Base-by-base conservation (phyloP, 2,329 filamentous ascomycete genomes). In the Penicillium sp. region DNA sequence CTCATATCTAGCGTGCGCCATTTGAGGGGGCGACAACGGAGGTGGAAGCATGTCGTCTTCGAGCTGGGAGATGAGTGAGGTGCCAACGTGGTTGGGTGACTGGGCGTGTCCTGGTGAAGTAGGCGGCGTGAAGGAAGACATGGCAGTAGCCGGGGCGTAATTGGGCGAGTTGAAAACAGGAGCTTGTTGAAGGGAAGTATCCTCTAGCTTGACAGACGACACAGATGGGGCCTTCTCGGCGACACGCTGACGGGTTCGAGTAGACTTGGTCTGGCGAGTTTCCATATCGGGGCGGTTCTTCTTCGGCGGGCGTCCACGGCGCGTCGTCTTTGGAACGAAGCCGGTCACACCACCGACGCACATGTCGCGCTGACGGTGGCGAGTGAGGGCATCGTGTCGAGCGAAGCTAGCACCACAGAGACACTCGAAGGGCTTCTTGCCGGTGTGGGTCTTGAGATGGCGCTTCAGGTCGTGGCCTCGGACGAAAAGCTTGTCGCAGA, bases 381-480 rank as follows among this genome's bases (percentile, higher is more conserved):
- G 84, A 20, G 94, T 97, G 47, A 99, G 81, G 14, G 94, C 94
- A 70, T 99, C 94, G 66, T 97, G 92, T 50, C 94, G 85, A 30
- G 92, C 92, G 69, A 99, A 99, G 60, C 87, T 90, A 72, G 95
- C 95, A 51, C 92, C 91, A 69, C 94, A 99, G 57, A 90, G 86
- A 74, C 94, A 99, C 41, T 90, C 88, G 69, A 96, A 96, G 4
- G 92, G 91, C 77, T 96, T 96, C 74, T 95, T 87, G 44, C 92
- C 92, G 1, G 90, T 95, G 74, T 99, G 94, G 51, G 97, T 99
- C 76, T 97, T 96, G 61, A 92, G 88, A 69, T 99, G 94, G 54
- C 94, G 86, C 79, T 97, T 99, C 55, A 97, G 84, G 70, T 99
- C 94, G 70, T 99, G 94, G 64, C 96, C 92, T 33, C 94, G 87